These are phyloP conservation scores for Microdochium trichocladiopsis DNA, from an alignment of 2,329 filamentous ascomycete species.

Conservation along the genomic window DNA sequence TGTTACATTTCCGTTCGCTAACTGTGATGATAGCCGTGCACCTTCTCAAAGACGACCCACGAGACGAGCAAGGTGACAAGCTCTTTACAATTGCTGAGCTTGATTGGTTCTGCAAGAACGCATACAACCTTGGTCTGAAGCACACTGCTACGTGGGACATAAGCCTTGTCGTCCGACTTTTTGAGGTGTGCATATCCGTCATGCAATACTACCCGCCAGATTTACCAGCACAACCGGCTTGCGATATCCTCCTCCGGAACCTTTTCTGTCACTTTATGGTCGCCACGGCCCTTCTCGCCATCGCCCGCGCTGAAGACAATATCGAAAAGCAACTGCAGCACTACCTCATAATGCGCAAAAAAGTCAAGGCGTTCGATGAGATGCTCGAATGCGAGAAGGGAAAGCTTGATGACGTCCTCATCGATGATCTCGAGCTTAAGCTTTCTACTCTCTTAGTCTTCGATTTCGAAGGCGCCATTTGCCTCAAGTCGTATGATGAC, in stretches of 20 bases:
- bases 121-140: slow-evolving; percentile 70
- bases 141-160: slow-evolving; percentile 49
- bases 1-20: slow-evolving; percentile 3
- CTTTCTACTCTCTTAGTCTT: slow-evolving; percentile 63
- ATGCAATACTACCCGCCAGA: slow-evolving; percentile 43
- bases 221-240: slow-evolving; percentile 27
- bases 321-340: slow-evolving; percentile 45
- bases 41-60: slow-evolving; percentile 29
- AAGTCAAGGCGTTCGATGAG: slow-evolving; percentile 52
- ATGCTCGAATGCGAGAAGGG: slow-evolving; percentile 30
- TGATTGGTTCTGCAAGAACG: slow-evolving; percentile 77
- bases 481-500: slow-evolving; percentile 60
- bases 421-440: slow-evolving; percentile 51
- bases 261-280: slow-evolving; percentile 68
- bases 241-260: slow-evolving; percentile 49
- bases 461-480: slow-evolving; percentile 70
- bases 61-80: slow-evolving; percentile 31
- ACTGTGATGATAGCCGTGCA: slow-evolving; percentile 25
- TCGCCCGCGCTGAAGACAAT: slow-evolving; percentile 44
- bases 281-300: slow-evolving; percentile 39
- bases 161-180: slow-evolving; percentile 45
- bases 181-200: slow-evolving; percentile 44
- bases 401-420: slow-evolving; percentile 32
- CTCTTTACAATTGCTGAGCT: slow-evolving; percentile 60
- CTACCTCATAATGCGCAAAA: slow-evolving; percentile 54